phyloP scores from a whole-genome alignment of 2,329 filamentous ascomycete genomes.

The Macrophomina tecta region DNA sequence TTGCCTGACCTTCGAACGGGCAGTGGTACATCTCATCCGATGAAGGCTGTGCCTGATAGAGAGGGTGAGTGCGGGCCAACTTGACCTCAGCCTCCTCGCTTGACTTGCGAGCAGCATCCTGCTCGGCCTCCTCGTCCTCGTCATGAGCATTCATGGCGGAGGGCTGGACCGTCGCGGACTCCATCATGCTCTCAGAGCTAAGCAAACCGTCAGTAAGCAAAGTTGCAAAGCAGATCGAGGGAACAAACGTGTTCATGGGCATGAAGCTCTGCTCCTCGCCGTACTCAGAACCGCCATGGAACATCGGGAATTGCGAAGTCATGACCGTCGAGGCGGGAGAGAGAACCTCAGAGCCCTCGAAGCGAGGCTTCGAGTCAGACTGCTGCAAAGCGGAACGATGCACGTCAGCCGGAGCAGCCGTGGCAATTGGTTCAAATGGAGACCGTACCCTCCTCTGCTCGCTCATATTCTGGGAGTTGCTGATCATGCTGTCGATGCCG shows the following conservation, averaged over 20 bases:
- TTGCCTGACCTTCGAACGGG: slow-evolving; percentile 75
- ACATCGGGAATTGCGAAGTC: slow-evolving; percentile 26
- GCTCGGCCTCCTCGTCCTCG: slow-evolving; percentile 34
- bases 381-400: slow-evolving; percentile 22
- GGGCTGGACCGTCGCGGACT: slow-evolving; percentile 10
- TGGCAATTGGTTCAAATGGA: slow-evolving; percentile 16
- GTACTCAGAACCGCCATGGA: slow-evolving; percentile 24
- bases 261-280: slow-evolving; percentile 25
- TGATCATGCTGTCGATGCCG: slow-evolving; percentile 28
- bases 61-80: slow-evolving; percentile 60
- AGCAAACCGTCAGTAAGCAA: not conserved
- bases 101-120: slow-evolving; percentile 15
- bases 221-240: not conserved
- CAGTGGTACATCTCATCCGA: slow-evolving; percentile 90
- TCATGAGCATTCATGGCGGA: slow-evolving; percentile 29
- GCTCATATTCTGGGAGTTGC: slow-evolving; percentile 17
- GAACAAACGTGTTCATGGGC: slow-evolving; percentile 20
- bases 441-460: slow-evolving; percentile 22
- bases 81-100: slow-evolving; percentile 47
- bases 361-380: slow-evolving; percentile 24
- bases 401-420: slow-evolving; percentile 23
- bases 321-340: slow-evolving; percentile 42
- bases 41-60: slow-evolving; percentile 71
- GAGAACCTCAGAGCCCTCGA: slow-evolving; percentile 32
- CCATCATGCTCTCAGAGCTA: slow-evolving; percentile 17